A percentile compares a stretch with the other conserved stretches of the same genome.
Conservation (phyloP, 2,329 filamentous ascomycete species). For the Pseudogymnoascus sp. region DNA sequence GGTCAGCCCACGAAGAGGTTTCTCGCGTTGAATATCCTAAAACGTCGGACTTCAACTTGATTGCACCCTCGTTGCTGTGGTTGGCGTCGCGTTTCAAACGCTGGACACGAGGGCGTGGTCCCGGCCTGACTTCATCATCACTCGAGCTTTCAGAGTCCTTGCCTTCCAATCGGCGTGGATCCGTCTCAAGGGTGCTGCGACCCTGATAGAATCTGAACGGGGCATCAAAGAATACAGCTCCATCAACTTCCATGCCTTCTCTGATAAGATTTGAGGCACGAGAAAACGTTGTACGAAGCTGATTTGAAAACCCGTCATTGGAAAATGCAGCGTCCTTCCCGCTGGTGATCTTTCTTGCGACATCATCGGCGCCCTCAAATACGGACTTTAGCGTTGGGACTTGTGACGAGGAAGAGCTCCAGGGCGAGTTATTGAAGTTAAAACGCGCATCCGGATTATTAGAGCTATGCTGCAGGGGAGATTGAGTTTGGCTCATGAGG, state of each 20-base stretch:
- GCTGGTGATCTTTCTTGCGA: not conserved
- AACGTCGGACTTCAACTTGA: slow-evolving; percentile 17
- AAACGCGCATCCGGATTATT: not conserved
- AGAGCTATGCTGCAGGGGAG: slow-evolving; percentile 17
- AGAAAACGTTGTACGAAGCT: slow-evolving; percentile 15
- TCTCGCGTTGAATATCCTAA: slow-evolving; percentile 15
- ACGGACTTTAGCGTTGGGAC: slow-evolving; percentile 17
- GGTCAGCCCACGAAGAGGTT: slow-evolving; percentile 18
- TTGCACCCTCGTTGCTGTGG: not conserved
- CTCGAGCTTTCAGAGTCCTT: slow-evolving; percentile 13
- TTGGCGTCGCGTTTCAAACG: not conserved
- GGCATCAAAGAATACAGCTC: not conserved
- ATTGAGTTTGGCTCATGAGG: slow-evolving; percentile 12
- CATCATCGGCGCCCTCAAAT: slow-evolving; percentile 14
- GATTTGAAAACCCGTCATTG: slow-evolving; percentile 18
- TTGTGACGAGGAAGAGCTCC: slow-evolving; percentile 17
- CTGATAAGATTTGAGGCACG: not conserved
- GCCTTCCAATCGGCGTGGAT: slow-evolving; percentile 13
- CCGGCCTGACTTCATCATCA: slow-evolving; percentile 12
- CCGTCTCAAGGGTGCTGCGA: slow-evolving; percentile 20
- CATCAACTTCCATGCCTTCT: slow-evolving; percentile 7
- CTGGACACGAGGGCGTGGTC: not conserved
- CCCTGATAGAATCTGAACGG: slow-evolving; percentile 22
- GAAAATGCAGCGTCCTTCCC: slow-evolving; percentile 17
- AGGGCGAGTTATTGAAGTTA: slow-evolving; percentile 19